Base-by-base conservation (phyloP, 208 protist species). In the Leishmania major region DNA sequence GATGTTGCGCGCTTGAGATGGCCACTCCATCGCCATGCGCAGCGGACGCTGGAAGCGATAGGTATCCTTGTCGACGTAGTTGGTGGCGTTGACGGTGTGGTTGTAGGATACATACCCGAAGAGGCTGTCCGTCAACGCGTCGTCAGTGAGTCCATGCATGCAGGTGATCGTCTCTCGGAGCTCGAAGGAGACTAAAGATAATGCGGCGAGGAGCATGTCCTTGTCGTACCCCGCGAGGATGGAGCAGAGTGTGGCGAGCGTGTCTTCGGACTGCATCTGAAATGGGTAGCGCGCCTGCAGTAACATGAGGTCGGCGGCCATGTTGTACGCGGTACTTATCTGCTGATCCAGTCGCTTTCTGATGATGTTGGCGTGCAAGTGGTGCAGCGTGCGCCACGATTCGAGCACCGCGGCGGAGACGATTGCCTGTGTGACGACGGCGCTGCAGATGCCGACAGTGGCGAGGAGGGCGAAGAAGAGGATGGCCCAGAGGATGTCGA, bases 71-170 rank as follows among this genome's bases (percentile, higher is more conserved):
- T 74, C 71, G 40, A 84, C 31, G 31, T 76, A 69, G 75, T 80
- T 77, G 40, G 75, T 55, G 80, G 69, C 73, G 40, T 75, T 64
- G 73, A 83, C 75, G 22, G 71, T 69, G 35, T 76, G 47, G 62
- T 78, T 78, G 40, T 75, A 37, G 13, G 80, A 75, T 28, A 84
- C 62, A 37, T 49, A 84, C 10, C 81, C 80, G 43, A 43, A 31
- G 17, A 83, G 40, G 1, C 11, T 31, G 0, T 10, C 25, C 15
- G 25, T 17, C 22, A 75, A 69, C 37, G 13, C 31, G 3, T 60
- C 7, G 6, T 37, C 19, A 2, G 22, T 47, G 40, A 66, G n/a
- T 2, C 73, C 80, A 31, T 83, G 80, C 53, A 83, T 78, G 62
- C 80, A 82, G 37, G 70, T 6, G 57, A 82, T 49, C 0, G 71